phyloP scores from a whole-genome alignment of 306 rosid genomes.

The Astragalus membranaceus region DNA sequence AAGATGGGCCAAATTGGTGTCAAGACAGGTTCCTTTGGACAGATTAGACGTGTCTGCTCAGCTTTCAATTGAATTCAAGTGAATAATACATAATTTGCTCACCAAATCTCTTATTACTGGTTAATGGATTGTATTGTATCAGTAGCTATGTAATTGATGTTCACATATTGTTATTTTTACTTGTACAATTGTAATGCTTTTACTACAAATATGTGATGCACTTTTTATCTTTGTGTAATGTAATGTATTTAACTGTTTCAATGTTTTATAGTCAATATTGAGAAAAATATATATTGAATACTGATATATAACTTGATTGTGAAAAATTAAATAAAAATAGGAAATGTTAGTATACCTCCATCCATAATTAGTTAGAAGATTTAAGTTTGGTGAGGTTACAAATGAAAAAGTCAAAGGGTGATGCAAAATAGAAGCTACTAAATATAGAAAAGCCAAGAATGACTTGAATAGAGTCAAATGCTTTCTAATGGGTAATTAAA shows the following conservation, averaged over 20 bases:
- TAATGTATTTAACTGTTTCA: not conserved
- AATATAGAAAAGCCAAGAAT: conserved; percentile 17
- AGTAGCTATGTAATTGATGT: not conserved
- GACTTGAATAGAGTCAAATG: conserved; percentile 1
- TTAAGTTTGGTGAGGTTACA: not conserved
- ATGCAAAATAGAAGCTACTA: not conserved
- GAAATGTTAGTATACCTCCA: not conserved
- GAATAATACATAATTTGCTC: not conserved
- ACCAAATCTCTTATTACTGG: not conserved
- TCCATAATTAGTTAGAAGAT: conserved; percentile 12
- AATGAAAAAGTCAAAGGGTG: conserved; percentile 32
- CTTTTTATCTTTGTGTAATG: no score
- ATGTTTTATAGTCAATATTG: not conserved
- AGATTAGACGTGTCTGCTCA: conserved; percentile 50
- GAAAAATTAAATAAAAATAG: not conserved
- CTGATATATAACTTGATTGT: not conserved
- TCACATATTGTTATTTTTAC: not conserved
- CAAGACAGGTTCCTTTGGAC: conserved; percentile 55
- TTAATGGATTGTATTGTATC: not conserved
- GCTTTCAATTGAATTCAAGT: conserved; percentile 22
- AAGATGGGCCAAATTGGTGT: conserved; percentile 87
- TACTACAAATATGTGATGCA: no score
- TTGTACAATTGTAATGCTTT: not conserved
- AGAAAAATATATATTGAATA: not conserved
- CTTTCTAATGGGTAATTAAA: conserved; percentile 9